phyloP scores from a whole-genome alignment of 805 yeast genomes.

The Metschnikowia continentalis region DNA sequence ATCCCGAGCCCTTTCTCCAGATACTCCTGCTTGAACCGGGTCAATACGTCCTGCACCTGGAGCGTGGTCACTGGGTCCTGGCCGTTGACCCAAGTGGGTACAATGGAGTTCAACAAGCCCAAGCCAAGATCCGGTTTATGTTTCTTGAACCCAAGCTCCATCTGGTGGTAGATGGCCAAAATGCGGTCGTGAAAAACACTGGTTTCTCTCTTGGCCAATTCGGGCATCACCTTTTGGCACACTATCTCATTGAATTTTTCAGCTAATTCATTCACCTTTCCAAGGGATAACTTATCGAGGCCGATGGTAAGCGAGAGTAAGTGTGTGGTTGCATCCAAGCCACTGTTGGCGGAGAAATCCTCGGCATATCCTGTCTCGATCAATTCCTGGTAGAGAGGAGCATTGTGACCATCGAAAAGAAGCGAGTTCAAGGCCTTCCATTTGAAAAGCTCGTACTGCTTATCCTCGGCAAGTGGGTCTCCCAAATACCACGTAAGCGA shows the following conservation, averaged over 20 bases:
- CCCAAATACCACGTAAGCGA: slow-evolving; percentile 91
- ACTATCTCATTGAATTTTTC: slow-evolving; percentile 46
- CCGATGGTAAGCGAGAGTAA: slow-evolving; percentile 80
- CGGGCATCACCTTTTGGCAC: slow-evolving; percentile 33
- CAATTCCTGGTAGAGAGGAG: slow-evolving; percentile 81
- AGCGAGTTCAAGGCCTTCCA: slow-evolving; percentile 67
- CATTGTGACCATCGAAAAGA: slow-evolving; percentile 85
- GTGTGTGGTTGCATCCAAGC: slow-evolving; percentile 78
- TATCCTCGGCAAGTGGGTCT: slow-evolving; percentile 50
- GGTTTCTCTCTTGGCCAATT: slow-evolving; percentile 21
- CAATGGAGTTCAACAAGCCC: slow-evolving; percentile 62
- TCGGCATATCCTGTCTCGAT: slow-evolving; percentile 82
- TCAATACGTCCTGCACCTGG: slow-evolving; percentile 58
- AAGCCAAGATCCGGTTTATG: slow-evolving; percentile 90
- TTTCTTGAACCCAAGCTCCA: slow-evolving; percentile 78
- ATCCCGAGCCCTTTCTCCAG: slow-evolving; percentile 43
- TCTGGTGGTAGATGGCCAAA: slow-evolving; percentile 84
- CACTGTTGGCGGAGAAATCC: slow-evolving; percentile 84
- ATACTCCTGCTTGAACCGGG: slow-evolving; percentile 60
- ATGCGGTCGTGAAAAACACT: slow-evolving; percentile 42
- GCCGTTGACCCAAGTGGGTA: slow-evolving; percentile 84
- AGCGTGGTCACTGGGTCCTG: slow-evolving; percentile 70
- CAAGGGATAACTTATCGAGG: slow-evolving; percentile 62
- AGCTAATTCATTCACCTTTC: slow-evolving; percentile 46
- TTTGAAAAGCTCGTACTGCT: slow-evolving; percentile 62